Evolutionary conservation across 129 eudicot species (phyloP).

Genomic region (Helianthus tuberosus): DNA sequence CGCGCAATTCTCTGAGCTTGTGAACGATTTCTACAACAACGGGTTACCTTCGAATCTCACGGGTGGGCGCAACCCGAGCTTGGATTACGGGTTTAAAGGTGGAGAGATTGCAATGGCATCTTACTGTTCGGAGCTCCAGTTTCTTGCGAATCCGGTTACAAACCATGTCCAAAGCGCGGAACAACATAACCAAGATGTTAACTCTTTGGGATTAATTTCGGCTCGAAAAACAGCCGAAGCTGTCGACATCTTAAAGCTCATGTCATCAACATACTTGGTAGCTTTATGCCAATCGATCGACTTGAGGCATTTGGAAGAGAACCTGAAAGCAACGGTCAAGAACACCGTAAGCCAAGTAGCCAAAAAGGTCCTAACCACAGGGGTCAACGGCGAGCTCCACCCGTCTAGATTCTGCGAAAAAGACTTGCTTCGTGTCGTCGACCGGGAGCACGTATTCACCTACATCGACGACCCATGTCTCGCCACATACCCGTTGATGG

Average conservation of each 20-base stretch:
- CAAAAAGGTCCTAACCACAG: constrained; percentile 42
- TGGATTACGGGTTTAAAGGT: constrained; percentile 67
- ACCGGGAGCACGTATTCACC: constrained; percentile 61
- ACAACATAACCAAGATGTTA: constrained; percentile 67
- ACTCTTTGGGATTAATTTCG: constrained; percentile 54
- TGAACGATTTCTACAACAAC: constrained; percentile 54
- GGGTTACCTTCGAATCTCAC: constrained; percentile 58
- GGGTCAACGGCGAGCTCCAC: constrained; percentile 57
- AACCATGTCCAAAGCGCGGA: constrained; percentile 70
- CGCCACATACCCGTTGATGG: constrained; percentile 78
- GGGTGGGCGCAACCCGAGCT: constrained; percentile 59
- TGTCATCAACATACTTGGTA: constrained; percentile 53
- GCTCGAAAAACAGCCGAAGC: constrained; percentile 58
- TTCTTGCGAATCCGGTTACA: constrained; percentile 57
- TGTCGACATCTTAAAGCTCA: constrained; percentile 54
- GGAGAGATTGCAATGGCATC: constrained; percentile 72
- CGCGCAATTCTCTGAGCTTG: constrained; percentile 63
- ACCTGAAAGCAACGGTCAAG: constrained; percentile 43
- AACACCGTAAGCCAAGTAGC: constrained; percentile 60
- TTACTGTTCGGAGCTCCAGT: constrained; percentile 57
- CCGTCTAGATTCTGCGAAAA: constrained; percentile 80
- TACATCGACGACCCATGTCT: constrained; percentile 70
- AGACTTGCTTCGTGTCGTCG: constrained; percentile 70
- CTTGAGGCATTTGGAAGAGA: constrained; percentile 59
- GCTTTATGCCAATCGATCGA: constrained; percentile 58